A percentile compares a stretch with the other conserved stretches of the same genome.
phyloP scores from a whole-genome alignment of 2,329 filamentous ascomycete genomes.

The Domatiomyces catenatus region DNA sequence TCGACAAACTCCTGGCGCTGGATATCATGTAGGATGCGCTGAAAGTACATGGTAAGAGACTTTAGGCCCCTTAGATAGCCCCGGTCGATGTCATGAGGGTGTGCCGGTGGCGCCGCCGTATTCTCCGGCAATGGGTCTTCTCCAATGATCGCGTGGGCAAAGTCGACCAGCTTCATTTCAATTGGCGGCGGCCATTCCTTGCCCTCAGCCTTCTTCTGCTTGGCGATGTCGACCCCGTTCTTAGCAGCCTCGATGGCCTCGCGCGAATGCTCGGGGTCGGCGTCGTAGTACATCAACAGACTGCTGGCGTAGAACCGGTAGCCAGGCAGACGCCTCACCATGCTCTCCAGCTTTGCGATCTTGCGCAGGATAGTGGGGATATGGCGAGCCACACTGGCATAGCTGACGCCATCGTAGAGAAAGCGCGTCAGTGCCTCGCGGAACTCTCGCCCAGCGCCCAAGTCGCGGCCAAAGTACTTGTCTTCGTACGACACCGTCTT shows the following conservation, averaged over 20 bases:
- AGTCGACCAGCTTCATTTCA: slow-evolving; percentile 94
- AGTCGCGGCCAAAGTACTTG: slow-evolving; percentile 85
- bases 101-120: slow-evolving; percentile 58
- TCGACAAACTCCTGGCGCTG: slow-evolving; percentile 30
- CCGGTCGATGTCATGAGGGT: slow-evolving; percentile 66
- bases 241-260: slow-evolving; percentile 14
- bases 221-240: slow-evolving; percentile 14
- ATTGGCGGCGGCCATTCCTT: slow-evolving; percentile 38
- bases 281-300: slow-evolving; percentile 89
- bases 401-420: slow-evolving; percentile 74
- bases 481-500: slow-evolving; percentile 89
- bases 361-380: slow-evolving; percentile 80
- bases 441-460: slow-evolving; percentile 79
- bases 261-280: slow-evolving; percentile 39
- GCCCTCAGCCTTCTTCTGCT: slow-evolving; percentile 15
- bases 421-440: slow-evolving; percentile 77
- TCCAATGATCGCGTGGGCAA: slow-evolving; percentile 90
- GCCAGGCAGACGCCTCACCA: slow-evolving; percentile 61
- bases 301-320: slow-evolving; percentile 95
- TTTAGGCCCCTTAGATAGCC: slow-evolving; percentile 78
- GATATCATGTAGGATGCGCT: slow-evolving; percentile 71
- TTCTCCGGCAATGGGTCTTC: slow-evolving; percentile 50
- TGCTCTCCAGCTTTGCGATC: slow-evolving; percentile 64
- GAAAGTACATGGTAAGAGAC: slow-evolving; percentile 67
- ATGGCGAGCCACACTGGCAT: slow-evolving; percentile 64